phyloP scores from a whole-genome alignment of 2,329 filamentous ascomycete species.

The Ophioceras dolichostomum region DNA sequence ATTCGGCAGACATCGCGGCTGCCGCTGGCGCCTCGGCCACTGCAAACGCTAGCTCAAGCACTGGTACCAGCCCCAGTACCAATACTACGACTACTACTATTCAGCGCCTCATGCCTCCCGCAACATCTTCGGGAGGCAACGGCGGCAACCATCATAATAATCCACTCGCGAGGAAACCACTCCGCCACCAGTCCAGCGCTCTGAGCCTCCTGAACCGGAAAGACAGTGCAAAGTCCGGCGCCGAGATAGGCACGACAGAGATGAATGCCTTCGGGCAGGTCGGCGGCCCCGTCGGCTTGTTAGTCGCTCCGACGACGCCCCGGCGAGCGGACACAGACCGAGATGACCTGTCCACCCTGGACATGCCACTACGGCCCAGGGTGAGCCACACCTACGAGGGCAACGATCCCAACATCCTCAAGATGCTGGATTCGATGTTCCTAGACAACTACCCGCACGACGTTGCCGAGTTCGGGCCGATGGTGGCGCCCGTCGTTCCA shows the following conservation, averaged over 20 bases:
- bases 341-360: too few species aligned
- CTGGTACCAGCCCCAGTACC: conserved; percentile 15
- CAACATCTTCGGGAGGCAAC: conserved; percentile 24
- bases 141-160: too few species aligned
- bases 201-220: conserved; percentile 46
- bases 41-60: conserved; percentile 12
- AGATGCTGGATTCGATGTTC: conserved; percentile 77
- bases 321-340: too few species aligned
- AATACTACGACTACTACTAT: too few species aligned
- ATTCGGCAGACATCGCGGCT: too few species aligned
- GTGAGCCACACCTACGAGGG: conserved; percentile 75
- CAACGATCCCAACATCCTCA: conserved; percentile 56
- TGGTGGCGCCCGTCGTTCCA: conserved; percentile 57
- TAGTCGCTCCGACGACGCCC: conserved; percentile 14
- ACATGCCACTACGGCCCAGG: too few species aligned
- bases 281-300: conserved; percentile 37
- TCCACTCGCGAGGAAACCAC: conserved; percentile 28
- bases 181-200: conserved; percentile 48
- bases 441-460: conserved; percentile 57
- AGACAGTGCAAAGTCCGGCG: conserved; percentile 44
- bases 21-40: too few species aligned
- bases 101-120: conserved; percentile 8
- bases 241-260: conserved; percentile 47
- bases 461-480: conserved; percentile 62
- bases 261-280: conserved; percentile 48